Percentiles rank a stretch among this genome's conserved stretches.
Conservation (phyloP, 2,329 filamentous ascomycete genomes). For the Byssochlamys sp. region DNA sequence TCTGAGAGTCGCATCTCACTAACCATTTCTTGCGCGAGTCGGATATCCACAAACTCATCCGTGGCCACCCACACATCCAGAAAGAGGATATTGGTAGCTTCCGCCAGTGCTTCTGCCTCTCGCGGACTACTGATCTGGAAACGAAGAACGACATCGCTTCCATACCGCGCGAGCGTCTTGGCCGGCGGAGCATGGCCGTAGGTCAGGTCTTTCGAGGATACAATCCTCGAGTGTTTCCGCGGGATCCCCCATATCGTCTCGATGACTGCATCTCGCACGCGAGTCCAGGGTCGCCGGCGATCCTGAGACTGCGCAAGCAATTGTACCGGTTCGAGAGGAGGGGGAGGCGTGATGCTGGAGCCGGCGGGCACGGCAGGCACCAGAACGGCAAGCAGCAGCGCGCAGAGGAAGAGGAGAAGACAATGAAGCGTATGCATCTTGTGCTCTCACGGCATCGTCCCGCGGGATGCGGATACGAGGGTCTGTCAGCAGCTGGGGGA, state of each 20-base stretch:
- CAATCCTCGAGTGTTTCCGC: slow-evolving; percentile 14
- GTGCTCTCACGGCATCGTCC: not conserved
- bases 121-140: slow-evolving; percentile 65
- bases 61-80: slow-evolving; percentile 87
- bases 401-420: slow-evolving; percentile 11
- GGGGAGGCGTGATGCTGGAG: slow-evolving; percentile 25
- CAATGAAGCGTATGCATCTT: slow-evolving; percentile 13
- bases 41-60: slow-evolving; percentile 72
- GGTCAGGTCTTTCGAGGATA: slow-evolving; percentile 9
- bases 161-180: slow-evolving; percentile 49
- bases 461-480: not conserved
- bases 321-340: slow-evolving; percentile 21
- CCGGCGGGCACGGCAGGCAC: slow-evolving; percentile 26
- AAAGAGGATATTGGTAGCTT: slow-evolving; percentile 64
- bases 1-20: slow-evolving; percentile 15
- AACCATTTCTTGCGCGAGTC: slow-evolving; percentile 66
- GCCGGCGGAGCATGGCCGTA: slow-evolving; percentile 21
- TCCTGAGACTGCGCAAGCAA: slow-evolving; percentile 19
- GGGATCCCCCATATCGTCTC: slow-evolving; percentile 35
- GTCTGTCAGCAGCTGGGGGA: not conserved
- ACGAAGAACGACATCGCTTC: slow-evolving; percentile 74
- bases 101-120: slow-evolving; percentile 62
- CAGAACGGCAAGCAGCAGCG: slow-evolving; percentile 9
- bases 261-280: slow-evolving; percentile 34
- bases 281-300: slow-evolving; percentile 27